Conservation (phyloP, 805 yeast genomes). For the Starmerella asiatica region DNA sequence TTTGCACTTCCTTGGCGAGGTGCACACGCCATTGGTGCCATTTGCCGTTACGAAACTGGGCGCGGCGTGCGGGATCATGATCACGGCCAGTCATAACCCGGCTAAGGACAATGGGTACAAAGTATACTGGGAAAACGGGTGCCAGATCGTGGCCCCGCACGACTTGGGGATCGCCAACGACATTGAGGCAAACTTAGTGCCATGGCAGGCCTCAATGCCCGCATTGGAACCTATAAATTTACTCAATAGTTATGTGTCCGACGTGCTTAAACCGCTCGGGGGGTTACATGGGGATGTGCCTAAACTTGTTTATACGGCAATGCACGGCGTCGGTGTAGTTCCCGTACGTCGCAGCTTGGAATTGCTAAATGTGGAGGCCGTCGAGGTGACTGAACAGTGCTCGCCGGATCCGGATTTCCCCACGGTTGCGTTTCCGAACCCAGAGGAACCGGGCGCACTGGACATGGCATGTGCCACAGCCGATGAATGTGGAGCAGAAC, state of each 20-base stretch:
- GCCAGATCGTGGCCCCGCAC: slow-evolving; percentile 91
- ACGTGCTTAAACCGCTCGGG: slow-evolving; percentile 7
- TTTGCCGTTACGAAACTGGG: slow-evolving; percentile 52
- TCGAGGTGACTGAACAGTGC: slow-evolving; percentile 49
- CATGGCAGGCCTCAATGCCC: slow-evolving; percentile 32
- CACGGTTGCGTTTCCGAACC: slow-evolving; percentile 84
- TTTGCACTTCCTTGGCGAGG: slow-evolving; percentile 38
- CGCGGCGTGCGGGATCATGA: slow-evolving; percentile 79
- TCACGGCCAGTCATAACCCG: slow-evolving; percentile 36
- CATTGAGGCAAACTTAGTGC: slow-evolving; percentile 48
- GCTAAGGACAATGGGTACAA: slow-evolving; percentile 76
- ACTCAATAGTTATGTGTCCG: slow-evolving; percentile 1
- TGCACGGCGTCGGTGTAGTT: slow-evolving; percentile 87
- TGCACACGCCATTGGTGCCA: slow-evolving; percentile 91
- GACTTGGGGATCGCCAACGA: slow-evolving; percentile 56
- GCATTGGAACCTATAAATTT: slow-evolving; percentile 3
- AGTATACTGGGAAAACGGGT: slow-evolving; percentile 85
- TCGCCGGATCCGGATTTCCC: slow-evolving; percentile 74
- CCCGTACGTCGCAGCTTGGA: slow-evolving; percentile 36
- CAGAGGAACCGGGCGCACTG: slow-evolving; percentile 89
- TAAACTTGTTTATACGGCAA: slow-evolving; percentile 69
- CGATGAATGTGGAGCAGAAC: slow-evolving; percentile 33
- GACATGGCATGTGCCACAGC: slow-evolving; percentile 56
- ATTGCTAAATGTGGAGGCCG: slow-evolving; percentile 29
- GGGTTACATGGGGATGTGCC: neutral